Evolutionary conservation across 305 asterid genomes (phyloP), one percentile per base, ranked within the genome.

Genomic region (Solanum hybrid): DNA sequence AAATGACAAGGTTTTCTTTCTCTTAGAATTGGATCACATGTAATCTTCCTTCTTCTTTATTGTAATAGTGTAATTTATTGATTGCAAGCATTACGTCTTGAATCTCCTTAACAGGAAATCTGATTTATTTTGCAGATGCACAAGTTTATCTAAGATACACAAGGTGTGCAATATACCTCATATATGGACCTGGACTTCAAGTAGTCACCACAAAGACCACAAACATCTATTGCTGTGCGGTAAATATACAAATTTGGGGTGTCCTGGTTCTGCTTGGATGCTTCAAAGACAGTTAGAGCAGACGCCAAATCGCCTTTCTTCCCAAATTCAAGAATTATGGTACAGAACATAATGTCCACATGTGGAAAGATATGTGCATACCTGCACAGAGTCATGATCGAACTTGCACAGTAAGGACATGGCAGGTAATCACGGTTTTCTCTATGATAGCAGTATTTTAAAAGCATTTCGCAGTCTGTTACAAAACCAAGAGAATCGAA

Each of bases 191-290:
- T 93, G 34, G 99, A 94, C 95, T 95, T 95, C 94, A 93, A 79
- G 93, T 91, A 93, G 93, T 95, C 94, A 60, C 98, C 98, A 91
- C 99, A 96, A 93, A 95, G 98, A 89, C 99, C 99, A 88, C 99
- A 97, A 87, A 93, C 99, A 93, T 97, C 99, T 93, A 97, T 95
- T 88, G 95, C 91, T 93, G 98, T 92, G 90, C 99, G 96, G 92
- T 93, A 95, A 45, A 93, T 94, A 89, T 93, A 96, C 97, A 94
- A 94, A 93, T 93, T 96, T 64, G 96, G 98, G 90, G 91, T 90
- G 89, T 90, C 93, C 89, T 89, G 90, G 32, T 88, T 91, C 91
- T 92, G 92, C 91, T 92, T 96, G 91, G 96, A 93, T 79, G 90
- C 95, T 94, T 94, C 96, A 93, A 97, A 97, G 87, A 96, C 96